A percentile compares a stretch with the other conserved stretches of the same genome.
Conservation (phyloP, 176 grass and related monocot species). For the Eleusine indica region DNA sequence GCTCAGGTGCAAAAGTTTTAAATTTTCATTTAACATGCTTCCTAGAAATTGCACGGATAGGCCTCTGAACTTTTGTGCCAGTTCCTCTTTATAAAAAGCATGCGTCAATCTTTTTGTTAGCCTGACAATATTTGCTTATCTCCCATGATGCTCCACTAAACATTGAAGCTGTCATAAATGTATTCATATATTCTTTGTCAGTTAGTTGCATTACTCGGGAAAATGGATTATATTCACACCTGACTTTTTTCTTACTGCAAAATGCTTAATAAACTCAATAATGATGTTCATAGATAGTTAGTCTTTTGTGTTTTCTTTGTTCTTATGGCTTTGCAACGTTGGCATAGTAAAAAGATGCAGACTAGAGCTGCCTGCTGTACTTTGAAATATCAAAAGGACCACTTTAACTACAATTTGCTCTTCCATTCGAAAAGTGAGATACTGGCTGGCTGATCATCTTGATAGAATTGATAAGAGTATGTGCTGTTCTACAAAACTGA, state of each 20-base stretch:
- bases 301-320: not conserved
- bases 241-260: not conserved
- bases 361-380: not conserved
- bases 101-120: not conserved
- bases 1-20: not conserved
- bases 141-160: not conserved
- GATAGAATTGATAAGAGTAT: not conserved
- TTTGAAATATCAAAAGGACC: not conserved
- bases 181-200: not conserved
- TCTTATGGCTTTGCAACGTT: not conserved
- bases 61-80: not conserved
- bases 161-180: not conserved
- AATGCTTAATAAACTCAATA: not conserved
- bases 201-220: not conserved
- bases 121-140: not conserved
- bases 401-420: not conserved
- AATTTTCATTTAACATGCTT: not conserved
- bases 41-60: slow-evolving; percentile 1
- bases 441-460: not conserved
- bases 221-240: not conserved
- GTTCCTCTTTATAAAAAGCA: not conserved
- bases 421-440: not conserved
- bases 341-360: not conserved
- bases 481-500: not conserved
- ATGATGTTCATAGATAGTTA: not conserved